Base-by-base conservation (phyloP, 23 red algal genomes). In the Gracilaria caudata region DNA sequence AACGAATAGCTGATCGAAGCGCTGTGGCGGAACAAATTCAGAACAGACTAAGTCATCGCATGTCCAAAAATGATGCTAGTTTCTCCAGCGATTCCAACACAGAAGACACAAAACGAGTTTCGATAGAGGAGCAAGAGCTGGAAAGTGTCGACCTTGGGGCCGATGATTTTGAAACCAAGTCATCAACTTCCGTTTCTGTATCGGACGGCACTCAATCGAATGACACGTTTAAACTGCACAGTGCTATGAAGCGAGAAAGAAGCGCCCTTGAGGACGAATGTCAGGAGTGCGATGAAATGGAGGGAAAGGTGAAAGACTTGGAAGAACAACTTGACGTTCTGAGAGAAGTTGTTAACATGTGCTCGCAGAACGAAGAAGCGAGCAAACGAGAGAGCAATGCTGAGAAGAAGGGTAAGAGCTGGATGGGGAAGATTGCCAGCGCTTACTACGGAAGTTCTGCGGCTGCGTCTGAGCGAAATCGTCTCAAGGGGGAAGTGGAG, bases 271-370 rank as follows among this genome's bases (percentile, higher is more conserved):
- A 53, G 13, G 13, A 16, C 49, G 13, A 17, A 9, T 16, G 49
- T 53, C 35, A 59, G 55, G 66, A 75, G 36, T 91, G 87, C 23
- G 77, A 82, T 32, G 61, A 73, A 2, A 45, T 91, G 30, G 87
- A 91, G 61, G 61, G 65, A 9, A 81, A 82, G 64, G 87, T 91
- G 37, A 53, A 59, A 25, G 78, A 82, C 37, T 63, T 91, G 57
- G 87, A 91, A 56, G 77, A 91, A 41, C 87, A 91, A 30, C 77
- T 91, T 10, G 87, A 76, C 20, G 78, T 82, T 13, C 40, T 91
- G 75, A 46, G 77, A 47, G 87, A 82, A 28, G 87, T 91, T 81
- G 87, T 91, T 7, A 91, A 55, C n/a, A 71, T 91, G 65, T 91
- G 77, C 77, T 61, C 54, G 66, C 41, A 72, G 44, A 76, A 76